Conservation (phyloP, 1,139 yeast species). For the Hansenula lynferdii region DNA sequence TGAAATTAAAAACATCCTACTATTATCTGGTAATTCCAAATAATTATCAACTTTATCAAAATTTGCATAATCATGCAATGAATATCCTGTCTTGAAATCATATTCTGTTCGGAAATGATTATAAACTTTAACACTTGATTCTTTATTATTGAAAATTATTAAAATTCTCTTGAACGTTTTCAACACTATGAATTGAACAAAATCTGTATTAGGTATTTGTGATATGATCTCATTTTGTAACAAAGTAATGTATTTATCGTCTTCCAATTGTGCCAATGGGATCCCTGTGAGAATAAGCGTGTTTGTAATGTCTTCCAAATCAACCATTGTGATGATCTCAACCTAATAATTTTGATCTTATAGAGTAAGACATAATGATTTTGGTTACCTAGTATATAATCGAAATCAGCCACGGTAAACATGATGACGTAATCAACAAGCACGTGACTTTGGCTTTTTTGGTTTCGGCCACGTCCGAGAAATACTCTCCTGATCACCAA, state of each 20-base stretch:
- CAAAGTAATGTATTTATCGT: constrained; percentile 6
- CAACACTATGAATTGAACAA: constrained; percentile 19
- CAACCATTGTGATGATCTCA: background rate
- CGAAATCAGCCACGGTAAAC: background rate
- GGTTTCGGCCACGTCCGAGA: background rate
- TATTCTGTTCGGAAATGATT: background rate
- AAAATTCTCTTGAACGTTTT: constrained; percentile 16
- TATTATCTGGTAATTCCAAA: constrained; percentile 27
- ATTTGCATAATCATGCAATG: constrained; percentile 18
- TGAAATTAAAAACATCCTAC: constrained; percentile 30
- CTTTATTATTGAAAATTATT: constrained; percentile 10
- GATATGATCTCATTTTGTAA: constrained; percentile 15
- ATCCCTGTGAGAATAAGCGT: constrained; percentile 17
- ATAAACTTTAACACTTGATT: constrained; percentile 4
- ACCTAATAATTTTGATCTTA: background rate
- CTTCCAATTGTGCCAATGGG: constrained; percentile 6
- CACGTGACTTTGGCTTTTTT: background rate
- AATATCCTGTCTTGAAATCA: constrained; percentile 13
- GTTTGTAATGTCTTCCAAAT: constrained; percentile 9
- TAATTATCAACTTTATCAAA: constrained; percentile 18
- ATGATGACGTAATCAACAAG: background rate
- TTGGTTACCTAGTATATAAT: no score
- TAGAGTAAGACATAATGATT: no score
- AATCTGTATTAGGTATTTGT: constrained; percentile 8
- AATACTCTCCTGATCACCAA: constrained; percentile 1